These are phyloP conservation scores for Trichoderma asperelloides DNA, from an alignment of 495 filamentous ascomycete genomes.

Conservation along the genomic window DNA sequence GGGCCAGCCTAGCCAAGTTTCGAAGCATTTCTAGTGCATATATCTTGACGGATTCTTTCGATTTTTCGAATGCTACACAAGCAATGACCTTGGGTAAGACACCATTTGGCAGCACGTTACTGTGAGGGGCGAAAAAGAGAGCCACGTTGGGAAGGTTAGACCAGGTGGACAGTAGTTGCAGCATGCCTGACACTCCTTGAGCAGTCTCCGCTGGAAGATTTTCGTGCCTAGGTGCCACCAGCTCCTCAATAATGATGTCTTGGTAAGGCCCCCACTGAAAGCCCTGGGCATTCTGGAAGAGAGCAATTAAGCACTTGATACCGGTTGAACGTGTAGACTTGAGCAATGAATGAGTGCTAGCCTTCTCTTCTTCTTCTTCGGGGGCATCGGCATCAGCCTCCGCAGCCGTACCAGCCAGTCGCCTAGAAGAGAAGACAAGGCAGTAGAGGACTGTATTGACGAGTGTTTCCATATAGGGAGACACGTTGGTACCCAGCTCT, in stretches of 20 bases:
- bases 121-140: slow-evolving; percentile 43
- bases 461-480: slow-evolving; percentile 50
- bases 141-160: slow-evolving; percentile 55
- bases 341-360: slow-evolving; percentile 46
- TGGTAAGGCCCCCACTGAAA: slow-evolving; percentile 66
- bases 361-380: slow-evolving; percentile 37
- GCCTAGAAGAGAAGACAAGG: slow-evolving; percentile 59
- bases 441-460: slow-evolving; percentile 73
- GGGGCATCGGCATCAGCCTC: slow-evolving; percentile 21
- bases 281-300: slow-evolving; percentile 60
- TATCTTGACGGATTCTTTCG: slow-evolving; percentile 80
- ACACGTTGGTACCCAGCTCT: slow-evolving; percentile 62
- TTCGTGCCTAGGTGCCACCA: slow-evolving; percentile 66
- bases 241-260: slow-evolving; percentile 56
- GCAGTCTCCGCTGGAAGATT: slow-evolving; percentile 80
- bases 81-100: slow-evolving; percentile 63
- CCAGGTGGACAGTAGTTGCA: slow-evolving; percentile 77
- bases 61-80: slow-evolving; percentile 60
- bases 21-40: slow-evolving; percentile 70
- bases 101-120: slow-evolving; percentile 43
- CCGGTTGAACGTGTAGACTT: slow-evolving; percentile 64
- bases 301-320: slow-evolving; percentile 66
- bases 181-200: slow-evolving; percentile 74
- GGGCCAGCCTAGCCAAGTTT: slow-evolving; percentile 49
- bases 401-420: slow-evolving; percentile 30